phyloP scores from a whole-genome alignment of 768 basidiomycete genomes.

The Russula brevipes region DNA sequence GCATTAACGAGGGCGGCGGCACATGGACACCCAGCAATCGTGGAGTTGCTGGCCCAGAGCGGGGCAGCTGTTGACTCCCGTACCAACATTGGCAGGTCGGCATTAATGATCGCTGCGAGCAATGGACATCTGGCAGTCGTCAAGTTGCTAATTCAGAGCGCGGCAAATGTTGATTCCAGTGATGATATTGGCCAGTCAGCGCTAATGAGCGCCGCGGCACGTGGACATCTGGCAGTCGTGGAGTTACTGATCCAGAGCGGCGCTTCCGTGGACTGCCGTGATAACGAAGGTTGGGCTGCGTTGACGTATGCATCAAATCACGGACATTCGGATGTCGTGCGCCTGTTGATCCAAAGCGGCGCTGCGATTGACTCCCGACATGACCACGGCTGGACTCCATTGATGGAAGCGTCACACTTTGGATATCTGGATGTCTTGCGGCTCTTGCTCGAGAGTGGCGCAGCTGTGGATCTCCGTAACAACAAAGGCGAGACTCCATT shows the following conservation, averaged over 20 bases:
- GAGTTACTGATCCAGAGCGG: background rate
- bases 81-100: too few relatives aligned
- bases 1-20: background rate
- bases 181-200: too few relatives aligned
- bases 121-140: too few relatives aligned
- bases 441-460: background rate
- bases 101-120: too few relatives aligned
- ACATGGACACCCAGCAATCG: background rate
- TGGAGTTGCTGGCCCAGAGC: background rate
- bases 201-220: too few relatives aligned
- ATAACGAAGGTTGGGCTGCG: background rate
- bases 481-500: background rate
- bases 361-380: background rate
- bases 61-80: background rate
- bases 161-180: too few relatives aligned
- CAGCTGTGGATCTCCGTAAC: background rate
- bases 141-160: too few relatives aligned
- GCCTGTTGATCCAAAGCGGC: background rate
- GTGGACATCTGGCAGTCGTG: background rate
- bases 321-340: background rate
- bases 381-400: background rate
- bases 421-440: background rate
- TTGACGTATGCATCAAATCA: background rate
- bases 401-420: rapidly evolving
- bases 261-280: background rate